These are phyloP conservation scores for Apiospora aurea DNA, from an alignment of 2,329 filamentous ascomycete genomes.

Conservation along the genomic window DNA sequence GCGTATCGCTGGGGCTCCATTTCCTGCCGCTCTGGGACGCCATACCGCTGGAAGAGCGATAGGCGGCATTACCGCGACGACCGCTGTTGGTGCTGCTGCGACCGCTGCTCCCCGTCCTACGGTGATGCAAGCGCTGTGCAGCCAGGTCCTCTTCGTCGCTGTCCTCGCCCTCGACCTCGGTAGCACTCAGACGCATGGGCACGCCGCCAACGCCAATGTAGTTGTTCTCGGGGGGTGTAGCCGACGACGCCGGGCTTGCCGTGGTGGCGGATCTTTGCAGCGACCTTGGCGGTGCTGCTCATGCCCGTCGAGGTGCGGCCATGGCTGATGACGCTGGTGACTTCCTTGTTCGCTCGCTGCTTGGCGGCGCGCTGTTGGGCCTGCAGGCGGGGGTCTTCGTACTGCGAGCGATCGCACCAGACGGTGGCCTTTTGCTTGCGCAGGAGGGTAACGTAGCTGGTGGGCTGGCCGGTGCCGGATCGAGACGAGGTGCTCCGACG, in stretches of 20 bases:
- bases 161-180: constrained; percentile 89
- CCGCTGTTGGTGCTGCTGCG: constrained; percentile 70
- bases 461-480: constrained; percentile 66
- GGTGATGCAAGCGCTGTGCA: constrained; percentile 64
- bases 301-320: constrained; percentile 69
- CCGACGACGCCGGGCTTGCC: constrained; percentile 80
- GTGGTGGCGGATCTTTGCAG: constrained; percentile 88
- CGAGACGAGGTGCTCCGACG: constrained; percentile 83
- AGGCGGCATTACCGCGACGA: constrained; percentile 52
- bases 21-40: constrained; percentile 46
- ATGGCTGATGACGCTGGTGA: constrained; percentile 65
- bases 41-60: constrained; percentile 59
- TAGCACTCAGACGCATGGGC: constrained; percentile 91
- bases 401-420: constrained; percentile 94
- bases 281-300: constrained; percentile 68
- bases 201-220: constrained; percentile 80
- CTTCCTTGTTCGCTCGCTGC: constrained; percentile 83
- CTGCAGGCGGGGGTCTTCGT: constrained; percentile 84
- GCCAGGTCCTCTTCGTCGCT: constrained; percentile 74
- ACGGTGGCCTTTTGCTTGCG: constrained; percentile 97
- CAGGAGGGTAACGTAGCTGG: constrained; percentile 94
- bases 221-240: constrained; percentile 79
- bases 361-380: constrained; percentile 89
- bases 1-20: constrained; percentile 63
- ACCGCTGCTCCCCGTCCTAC: constrained; percentile 77